These are phyloP conservation scores for Wickerhamomyces sp. DNA, from an alignment of 1,139 yeast species.

Conservation along the genomic window DNA sequence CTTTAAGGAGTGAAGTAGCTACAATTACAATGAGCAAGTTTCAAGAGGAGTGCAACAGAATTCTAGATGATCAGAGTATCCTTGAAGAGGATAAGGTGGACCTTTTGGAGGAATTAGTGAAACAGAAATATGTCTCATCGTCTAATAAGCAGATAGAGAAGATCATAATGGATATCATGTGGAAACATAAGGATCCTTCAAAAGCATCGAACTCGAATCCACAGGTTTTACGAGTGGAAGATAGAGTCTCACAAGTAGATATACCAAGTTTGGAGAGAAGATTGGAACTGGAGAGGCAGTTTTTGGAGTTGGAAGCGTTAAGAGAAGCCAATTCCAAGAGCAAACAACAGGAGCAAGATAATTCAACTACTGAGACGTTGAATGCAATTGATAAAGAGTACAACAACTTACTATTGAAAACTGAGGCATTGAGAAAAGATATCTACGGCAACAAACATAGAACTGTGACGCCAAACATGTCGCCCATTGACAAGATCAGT, in stretches of 20 bases:
- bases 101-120: constrained; percentile 30
- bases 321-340: constrained; percentile 3
- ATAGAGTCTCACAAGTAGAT: constrained; percentile 16
- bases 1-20: no score
- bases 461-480: constrained; percentile 4
- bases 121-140: constrained; percentile 12
- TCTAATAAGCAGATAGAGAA: constrained; percentile 23
- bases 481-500: constrained; percentile 20
- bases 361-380: neutral
- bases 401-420: constrained; percentile 13
- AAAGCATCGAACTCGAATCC: constrained; percentile 7
- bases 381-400: constrained; percentile 7
- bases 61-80: constrained; percentile 26
- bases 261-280: constrained; percentile 23
- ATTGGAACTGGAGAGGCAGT: constrained; percentile 20
- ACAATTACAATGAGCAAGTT: constrained; percentile 9
- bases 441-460: constrained; percentile 14
- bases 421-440: constrained; percentile 13
- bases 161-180: constrained; percentile 33
- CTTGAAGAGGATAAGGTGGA: constrained; percentile 36
- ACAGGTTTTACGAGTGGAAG: constrained; percentile 18
- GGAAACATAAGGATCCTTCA: constrained; percentile 33
- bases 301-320: constrained; percentile 13
- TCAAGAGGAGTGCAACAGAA: constrained; percentile 26
- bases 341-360: neutral